Evolutionary conservation across 2,329 filamentous ascomycete genomes (phyloP), one percentile per base, ranked within the genome.

Genomic region (Mycocentrospora acerina): DNA sequence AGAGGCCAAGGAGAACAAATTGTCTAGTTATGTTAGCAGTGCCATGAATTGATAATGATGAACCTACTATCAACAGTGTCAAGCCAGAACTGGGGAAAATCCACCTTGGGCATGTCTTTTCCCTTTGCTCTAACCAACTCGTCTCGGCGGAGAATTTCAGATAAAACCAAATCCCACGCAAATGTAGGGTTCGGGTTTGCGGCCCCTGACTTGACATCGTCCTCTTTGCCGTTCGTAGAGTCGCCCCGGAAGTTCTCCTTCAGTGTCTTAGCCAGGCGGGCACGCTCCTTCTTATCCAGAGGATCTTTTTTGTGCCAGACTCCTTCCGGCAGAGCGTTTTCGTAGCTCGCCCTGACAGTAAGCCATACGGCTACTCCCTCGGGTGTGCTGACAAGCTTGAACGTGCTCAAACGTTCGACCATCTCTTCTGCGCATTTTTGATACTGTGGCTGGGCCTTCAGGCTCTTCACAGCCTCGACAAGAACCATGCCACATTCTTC

Each of bases 321-420:
- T 48, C 85, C 83, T 17, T 77, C 73, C 0, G 85, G 85, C 28
- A 86, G 71, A 33, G 80, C 79, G 37, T 85, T 73, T 7, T 78
- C 71, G 53, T 87, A 89, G 14, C 71, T 72, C 35, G 79, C 77
- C 45, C 80, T 76, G 2, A 86, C 79, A 4, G 81, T 79, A 22
- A 97, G 74, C 90, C 90, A 97, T 40, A 96, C 81, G 1, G 88
- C 89, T 15, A 96, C 82, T 6, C 90, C 91, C 63, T 97, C 91
- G 0, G 90, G 85, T 0, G 90, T 91, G 64, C 86, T 86, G 7
- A 83, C 81, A 32, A 94, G 72, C 8, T 85, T 83, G 32, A 80
- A 77, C 12, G 80, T 75, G 14, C 75, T 73, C 7, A 95, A 61
- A 26, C 76, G 78, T 42, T 80, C 70, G 24, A 94, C 71, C 0